phyloP scores from a whole-genome alignment of 352 stramenopile genomes.

The Phytophthora quininea region DNA sequence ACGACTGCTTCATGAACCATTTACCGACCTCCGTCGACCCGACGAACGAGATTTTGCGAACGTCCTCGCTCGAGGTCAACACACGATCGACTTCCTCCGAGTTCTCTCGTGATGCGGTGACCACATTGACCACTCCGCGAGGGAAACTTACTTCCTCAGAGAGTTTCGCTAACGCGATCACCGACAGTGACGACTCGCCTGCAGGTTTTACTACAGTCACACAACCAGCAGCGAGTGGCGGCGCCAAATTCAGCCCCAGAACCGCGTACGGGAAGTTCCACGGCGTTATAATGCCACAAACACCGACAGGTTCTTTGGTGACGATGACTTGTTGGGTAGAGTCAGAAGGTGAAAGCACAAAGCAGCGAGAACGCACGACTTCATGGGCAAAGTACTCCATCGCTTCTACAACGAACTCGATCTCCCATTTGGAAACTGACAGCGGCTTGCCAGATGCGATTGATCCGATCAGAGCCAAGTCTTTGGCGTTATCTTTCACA shows the following conservation, averaged over 20 bases:
- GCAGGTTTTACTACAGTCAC: conserved; percentile 96
- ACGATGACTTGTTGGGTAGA: conserved; percentile 67
- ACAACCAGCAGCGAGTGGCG: conserved; percentile 93
- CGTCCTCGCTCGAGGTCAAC: conserved; percentile 61
- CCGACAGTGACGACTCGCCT: conserved; percentile 95
- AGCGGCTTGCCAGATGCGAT: conserved; percentile 97
- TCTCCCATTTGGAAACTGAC: conserved; percentile 92
- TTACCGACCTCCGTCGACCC: conserved; percentile 83
- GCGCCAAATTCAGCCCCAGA: conserved; percentile 95
- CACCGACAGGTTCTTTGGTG: conserved; percentile 92
- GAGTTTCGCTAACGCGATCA: conserved; percentile 91
- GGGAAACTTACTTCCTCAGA: conserved; percentile 86
- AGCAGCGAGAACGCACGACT: conserved; percentile 82
- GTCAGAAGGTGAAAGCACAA: conserved; percentile 67
- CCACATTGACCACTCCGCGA: conserved; percentile 86
- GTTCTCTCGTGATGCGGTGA: conserved; percentile 60
- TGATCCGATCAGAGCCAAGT: conserved; percentile 92
- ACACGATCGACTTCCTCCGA: conserved; percentile 75
- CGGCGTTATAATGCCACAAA: conserved; percentile 94
- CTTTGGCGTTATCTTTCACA: conserved; percentile 64
- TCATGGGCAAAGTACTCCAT: conserved; percentile 97
- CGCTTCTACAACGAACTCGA: conserved; percentile 93
- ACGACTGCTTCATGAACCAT: conserved; percentile 72
- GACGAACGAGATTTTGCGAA: conserved; percentile 90
- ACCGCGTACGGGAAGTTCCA: conserved; percentile 99